Evolutionary conservation across 2,329 filamentous ascomycete genomes (phyloP).

Genomic region (Botrytis pseudocinerea): DNA sequence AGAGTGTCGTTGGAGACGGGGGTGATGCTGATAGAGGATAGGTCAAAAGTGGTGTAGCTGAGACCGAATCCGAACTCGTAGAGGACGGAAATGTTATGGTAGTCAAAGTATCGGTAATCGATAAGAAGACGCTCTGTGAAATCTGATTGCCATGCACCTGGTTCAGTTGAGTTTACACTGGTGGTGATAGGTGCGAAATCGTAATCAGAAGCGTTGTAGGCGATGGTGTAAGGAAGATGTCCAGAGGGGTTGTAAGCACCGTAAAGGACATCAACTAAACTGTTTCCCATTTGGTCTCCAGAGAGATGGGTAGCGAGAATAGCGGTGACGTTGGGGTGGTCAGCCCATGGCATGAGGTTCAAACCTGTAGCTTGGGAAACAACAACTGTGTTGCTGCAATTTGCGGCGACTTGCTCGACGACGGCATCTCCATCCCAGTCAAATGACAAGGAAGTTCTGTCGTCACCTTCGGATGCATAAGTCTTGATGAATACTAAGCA

Average conservation of each 20-base stretch:
- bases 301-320: conserved; percentile 60
- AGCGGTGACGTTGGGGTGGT: conserved; percentile 61
- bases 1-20: conserved; percentile 41
- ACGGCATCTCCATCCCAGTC: conserved; percentile 31
- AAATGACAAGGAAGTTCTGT: conserved; percentile 47
- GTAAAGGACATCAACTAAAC: conserved; percentile 61
- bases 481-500: conserved; percentile 68
- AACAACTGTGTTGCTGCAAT: conserved; percentile 60
- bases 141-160: conserved; percentile 36
- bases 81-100: conserved; percentile 41
- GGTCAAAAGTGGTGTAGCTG: conserved; percentile 72
- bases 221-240: conserved; percentile 66
- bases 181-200: conserved; percentile 47
- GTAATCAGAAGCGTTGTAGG: conserved; percentile 54
- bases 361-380: conserved; percentile 66
- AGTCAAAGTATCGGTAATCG: conserved; percentile 55
- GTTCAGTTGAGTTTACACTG: conserved; percentile 42
- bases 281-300: conserved; percentile 61
- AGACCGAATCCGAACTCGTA: conserved; percentile 54
- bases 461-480: conserved; percentile 70
- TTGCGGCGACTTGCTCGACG: conserved; percentile 49
- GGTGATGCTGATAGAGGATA: conserved; percentile 42
- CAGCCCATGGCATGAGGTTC: conserved; percentile 59
- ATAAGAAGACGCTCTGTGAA: conserved; percentile 55
- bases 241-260: conserved; percentile 56